Conservation (phyloP, 768 basidiomycete genomes). For the Terana coerulea region DNA sequence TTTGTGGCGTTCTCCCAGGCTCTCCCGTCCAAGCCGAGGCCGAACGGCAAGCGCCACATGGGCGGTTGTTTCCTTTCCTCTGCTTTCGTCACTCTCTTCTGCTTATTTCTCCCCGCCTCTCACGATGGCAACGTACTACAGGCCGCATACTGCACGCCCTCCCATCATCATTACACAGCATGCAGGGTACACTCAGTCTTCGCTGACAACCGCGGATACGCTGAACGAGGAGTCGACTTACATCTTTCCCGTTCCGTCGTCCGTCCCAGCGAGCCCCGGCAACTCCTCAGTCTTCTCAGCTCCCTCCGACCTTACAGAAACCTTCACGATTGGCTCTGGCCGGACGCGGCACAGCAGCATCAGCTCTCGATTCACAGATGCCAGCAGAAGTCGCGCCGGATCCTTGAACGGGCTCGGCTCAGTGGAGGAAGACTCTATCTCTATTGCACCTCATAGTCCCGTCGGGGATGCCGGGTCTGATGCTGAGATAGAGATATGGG, state of each 20-base stretch:
- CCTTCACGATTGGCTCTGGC: constrained; percentile 1
- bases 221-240: constrained; percentile 21
- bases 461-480: constrained; percentile 1
- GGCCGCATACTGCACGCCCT: not conserved
- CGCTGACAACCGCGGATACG: no score
- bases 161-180: not conserved
- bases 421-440: not conserved
- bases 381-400: not conserved
- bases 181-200: no score
- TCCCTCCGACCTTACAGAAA: constrained; percentile 14
- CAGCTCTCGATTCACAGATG: not conserved
- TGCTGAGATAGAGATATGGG: constrained; percentile 23
- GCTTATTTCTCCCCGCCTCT: not conserved
- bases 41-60: no score
- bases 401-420: not conserved
- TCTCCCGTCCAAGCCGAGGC: no score
- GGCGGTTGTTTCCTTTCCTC: no score
- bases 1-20: constrained; percentile 1
- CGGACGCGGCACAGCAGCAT: constrained; percentile 11
- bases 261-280: constrained; percentile 20
- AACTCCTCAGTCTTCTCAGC: constrained; percentile 19
- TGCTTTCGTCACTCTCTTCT: not conserved
- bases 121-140: constrained; percentile 20
- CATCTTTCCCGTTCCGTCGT: constrained; percentile 24
- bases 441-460: no score